Conservation (phyloP, 257 asterid species). For the Schizonepeta tenuifolia region DNA sequence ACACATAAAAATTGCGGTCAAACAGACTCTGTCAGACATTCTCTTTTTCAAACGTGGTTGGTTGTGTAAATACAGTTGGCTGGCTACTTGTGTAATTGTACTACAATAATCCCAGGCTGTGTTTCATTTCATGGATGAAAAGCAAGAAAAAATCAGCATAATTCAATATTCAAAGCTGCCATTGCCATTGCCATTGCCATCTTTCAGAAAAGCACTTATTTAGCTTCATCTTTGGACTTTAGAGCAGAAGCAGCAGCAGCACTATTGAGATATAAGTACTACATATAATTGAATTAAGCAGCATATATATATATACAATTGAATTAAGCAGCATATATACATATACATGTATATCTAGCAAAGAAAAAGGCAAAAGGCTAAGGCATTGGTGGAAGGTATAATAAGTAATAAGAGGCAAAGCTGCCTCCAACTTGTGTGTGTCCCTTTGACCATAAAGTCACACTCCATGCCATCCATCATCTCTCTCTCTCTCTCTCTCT, state of each 20-base stretch:
- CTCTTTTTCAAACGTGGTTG: not conserved
- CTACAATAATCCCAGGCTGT: not conserved
- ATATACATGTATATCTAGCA: no score
- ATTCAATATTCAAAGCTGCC: conserved; percentile 44
- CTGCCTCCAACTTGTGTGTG: conserved; percentile 44
- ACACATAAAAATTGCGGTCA: not conserved
- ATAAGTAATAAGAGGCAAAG: conserved; percentile 19
- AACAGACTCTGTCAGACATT: not conserved
- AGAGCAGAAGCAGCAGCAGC: conserved; percentile 2
- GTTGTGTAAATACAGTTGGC: not conserved
- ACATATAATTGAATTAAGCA: no score
- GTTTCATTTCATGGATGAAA: not conserved
- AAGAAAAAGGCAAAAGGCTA: conserved; percentile 27
- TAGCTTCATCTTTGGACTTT: conserved; percentile 23
- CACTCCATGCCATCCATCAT: not conserved
- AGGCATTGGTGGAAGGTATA: not conserved
- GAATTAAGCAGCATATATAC: not conserved
- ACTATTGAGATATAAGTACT: not conserved
- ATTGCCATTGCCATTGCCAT: no score
- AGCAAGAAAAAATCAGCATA: not conserved
- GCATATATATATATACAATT: not conserved
- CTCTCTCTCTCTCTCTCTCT: not conserved
- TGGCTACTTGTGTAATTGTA: no score
- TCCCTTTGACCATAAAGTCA: conserved; percentile 37
- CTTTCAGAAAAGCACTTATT: conserved; percentile 32